These are phyloP conservation scores for Iberis pinnata DNA, from an alignment of 345 rosid genomes.

Conservation along the genomic window DNA sequence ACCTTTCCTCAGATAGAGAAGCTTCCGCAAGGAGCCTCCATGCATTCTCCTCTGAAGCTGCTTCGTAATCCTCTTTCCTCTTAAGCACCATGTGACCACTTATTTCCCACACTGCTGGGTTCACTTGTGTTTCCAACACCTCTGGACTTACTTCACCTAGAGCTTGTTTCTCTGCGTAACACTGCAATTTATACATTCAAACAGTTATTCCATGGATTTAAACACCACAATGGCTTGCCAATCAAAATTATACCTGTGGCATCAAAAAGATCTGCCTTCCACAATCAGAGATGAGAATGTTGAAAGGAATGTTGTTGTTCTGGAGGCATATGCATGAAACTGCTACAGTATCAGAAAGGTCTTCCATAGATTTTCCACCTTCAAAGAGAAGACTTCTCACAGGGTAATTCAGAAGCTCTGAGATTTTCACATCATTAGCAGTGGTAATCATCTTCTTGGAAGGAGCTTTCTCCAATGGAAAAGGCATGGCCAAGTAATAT, in stretches of 20 bases:
- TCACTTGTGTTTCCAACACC: conserved; percentile 89
- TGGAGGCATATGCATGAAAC: conserved; percentile 80
- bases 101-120: conserved; percentile 98
- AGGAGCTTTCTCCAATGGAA: conserved; percentile 84
- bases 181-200: conserved; percentile 34
- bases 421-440: conserved; percentile 49
- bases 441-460: conserved; percentile 44
- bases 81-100: conserved; percentile 97
- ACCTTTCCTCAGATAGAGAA: conserved; percentile 82
- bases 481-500: conserved; percentile 65
- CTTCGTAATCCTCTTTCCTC: conserved; percentile 81
- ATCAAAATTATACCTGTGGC: conserved; percentile 55
- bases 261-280: conserved; percentile 71
- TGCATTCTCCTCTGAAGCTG: conserved; percentile 84
- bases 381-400: conserved; percentile 84
- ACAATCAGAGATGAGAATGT: conserved; percentile 71
- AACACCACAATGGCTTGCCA: not conserved
- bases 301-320: conserved; percentile 82
- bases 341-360: conserved; percentile 50
- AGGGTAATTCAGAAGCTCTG: conserved; percentile 63
- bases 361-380: conserved; percentile 56
- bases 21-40: conserved; percentile 87
- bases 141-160: conserved; percentile 76
- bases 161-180: conserved; percentile 97
- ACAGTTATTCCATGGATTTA: not conserved